Evolutionary conservation across 192 early-diverging fungal species (phyloP), one percentile per base, ranked within the genome.

Genomic region (Backusella liffmaniae): DNA sequence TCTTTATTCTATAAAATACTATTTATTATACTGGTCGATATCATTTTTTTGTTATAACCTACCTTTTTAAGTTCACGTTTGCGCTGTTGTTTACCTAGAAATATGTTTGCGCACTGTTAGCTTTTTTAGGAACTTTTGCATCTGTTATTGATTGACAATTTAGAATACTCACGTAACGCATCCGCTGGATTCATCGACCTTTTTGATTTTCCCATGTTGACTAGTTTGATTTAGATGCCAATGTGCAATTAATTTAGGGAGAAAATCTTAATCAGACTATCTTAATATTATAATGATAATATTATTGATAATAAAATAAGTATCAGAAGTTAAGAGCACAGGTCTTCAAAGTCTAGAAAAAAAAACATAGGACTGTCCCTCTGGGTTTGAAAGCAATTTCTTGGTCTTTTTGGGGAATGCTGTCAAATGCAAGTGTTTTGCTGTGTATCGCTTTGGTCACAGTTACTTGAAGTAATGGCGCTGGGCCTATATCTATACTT

Each of bases 1-100:
- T 87, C 89, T 83, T 91, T 92, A 79, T 91, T 92, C 90, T 92
- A 77, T 32, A 72, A 44, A 41, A 39, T 42, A 29, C 66, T 30
- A 2, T 4, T 46, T 51, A 67, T 7, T 26, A 59, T 62, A 53
- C 66, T 15, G 77, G 12, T 4, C 30, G 0, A 35, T 16, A 35
- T 26, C 74, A 0, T n/a, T 68, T 49, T 32, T 15, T 70, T 46
- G 23, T 36, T n/a, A 37, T 5, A 32, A 29, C 29, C 3, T 75
- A 75, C 80, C 62, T 81, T 81, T 75, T 81, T 77, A 39, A 81
- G 49, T 65, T 81, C 80, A 30, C 76, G 76, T 36, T 81, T 81
- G 46, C 76, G 76, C 42, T 81, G 80, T 18, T 73, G 67, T 59
- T 81, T 81, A 26, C 80, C 80, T 81, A 66, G 6, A n/a, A 41